Evolutionary conservation across 2,329 filamentous ascomycete genomes (phyloP).

Genomic region (Aspergillus quadricinctus): DNA sequence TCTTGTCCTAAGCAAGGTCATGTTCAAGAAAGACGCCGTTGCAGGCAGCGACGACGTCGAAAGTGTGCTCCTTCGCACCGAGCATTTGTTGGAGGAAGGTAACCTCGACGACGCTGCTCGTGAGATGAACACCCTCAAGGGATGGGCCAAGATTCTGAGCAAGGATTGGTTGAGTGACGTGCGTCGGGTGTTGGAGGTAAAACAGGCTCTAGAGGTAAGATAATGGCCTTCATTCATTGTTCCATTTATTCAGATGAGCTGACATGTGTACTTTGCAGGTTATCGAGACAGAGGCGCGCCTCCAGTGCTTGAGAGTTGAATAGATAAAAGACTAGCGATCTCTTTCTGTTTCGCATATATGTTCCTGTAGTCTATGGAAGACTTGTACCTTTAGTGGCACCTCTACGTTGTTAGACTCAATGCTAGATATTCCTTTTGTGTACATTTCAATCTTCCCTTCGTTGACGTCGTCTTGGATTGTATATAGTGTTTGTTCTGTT

Average conservation of each 20-base stretch:
- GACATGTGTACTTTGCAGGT: slow-evolving; percentile 50
- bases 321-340: slow-evolving; percentile 38
- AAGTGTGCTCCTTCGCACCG: slow-evolving; percentile 83
- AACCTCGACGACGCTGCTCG: slow-evolving; percentile 85
- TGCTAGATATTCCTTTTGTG: slow-evolving; percentile 27
- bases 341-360: slow-evolving; percentile 29
- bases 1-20: slow-evolving; percentile 82
- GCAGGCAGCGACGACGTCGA: slow-evolving; percentile 86
- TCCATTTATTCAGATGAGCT: slow-evolving; percentile 5
- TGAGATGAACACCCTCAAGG: slow-evolving; percentile 88
- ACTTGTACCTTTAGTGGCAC: slow-evolving; percentile 39
- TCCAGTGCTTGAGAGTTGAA: slow-evolving; percentile 82
- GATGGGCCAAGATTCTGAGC: slow-evolving; percentile 93
- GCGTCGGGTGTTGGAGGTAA: slow-evolving; percentile 86
- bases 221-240: not conserved
- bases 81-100: slow-evolving; percentile 87
- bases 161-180: slow-evolving; percentile 91
- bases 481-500: slow-evolving; percentile 19
- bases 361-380: slow-evolving; percentile 26
- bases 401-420: slow-evolving; percentile 34
- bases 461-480: not conserved
- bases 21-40: slow-evolving; percentile 91
- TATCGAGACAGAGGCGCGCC: slow-evolving; percentile 81
- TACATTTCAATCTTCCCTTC: slow-evolving; percentile 6
- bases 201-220: slow-evolving; percentile 91